Base-by-base conservation (phyloP, 306 rosid genomes). In the Phaseolus lunatus region DNA sequence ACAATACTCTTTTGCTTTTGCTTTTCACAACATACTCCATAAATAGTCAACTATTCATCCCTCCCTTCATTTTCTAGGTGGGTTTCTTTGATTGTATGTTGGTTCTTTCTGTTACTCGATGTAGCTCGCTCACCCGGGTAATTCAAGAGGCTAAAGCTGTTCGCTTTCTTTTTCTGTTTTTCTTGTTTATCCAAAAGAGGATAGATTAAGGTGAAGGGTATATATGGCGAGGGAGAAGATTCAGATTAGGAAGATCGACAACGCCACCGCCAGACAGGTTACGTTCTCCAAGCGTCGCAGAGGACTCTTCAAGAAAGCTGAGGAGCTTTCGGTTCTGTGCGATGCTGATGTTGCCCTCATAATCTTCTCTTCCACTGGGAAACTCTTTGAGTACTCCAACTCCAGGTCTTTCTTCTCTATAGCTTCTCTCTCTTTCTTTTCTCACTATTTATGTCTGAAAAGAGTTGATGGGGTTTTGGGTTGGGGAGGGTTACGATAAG, bases 161-260 rank as follows among this genome's bases (percentile, higher is more conserved):
- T 59, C 3, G 14, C 66, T 49, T 63, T 67, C 59, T 7, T 33
- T 61, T n/a, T 14, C 2, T 53, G 27, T 43, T 23, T 37, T 74
- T 2, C 11, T 24, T 66, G 26, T 33, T 9, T 70, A 10, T 5
- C 63, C 33, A 11, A 49, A 75, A 24, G 35, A 65, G 74, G 62
- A 50, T 70, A 65, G 61, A 24, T 79, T 79, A 47, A 76, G 68
- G 76, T 78, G 62, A 68, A 48, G 49, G 70, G 76, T 14, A 10
- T 43, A 24, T 7, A 94, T 95, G 99, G 96, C 96, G 53, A 80
- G 96, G 84, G 99, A 92, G 86, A 95, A 89, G 91, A 92, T 92
- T 85, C 90, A 92, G 97, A 95, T 95, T 77, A 90, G 77, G 97
- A 95, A 92, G 90, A 95, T 95, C 76, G 94, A 89, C 67, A 95